These are phyloP conservation scores for Aspergillus nomiae DNA, from an alignment of 2,329 filamentous ascomycete genomes.

Conservation along the genomic window DNA sequence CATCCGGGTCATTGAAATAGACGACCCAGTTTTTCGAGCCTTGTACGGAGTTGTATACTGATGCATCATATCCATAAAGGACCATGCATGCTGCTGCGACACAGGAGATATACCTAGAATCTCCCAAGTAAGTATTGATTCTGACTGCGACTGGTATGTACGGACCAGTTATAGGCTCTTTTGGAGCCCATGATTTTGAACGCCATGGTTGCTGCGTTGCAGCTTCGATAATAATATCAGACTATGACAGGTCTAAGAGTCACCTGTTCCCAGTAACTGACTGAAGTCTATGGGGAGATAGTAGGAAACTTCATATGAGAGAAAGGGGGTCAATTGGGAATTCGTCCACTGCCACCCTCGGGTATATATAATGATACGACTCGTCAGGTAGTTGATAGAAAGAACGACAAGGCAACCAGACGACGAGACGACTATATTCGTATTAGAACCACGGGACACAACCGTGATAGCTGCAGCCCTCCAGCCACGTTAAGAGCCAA, in stretches of 20 bases:
- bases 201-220: slow-evolving; percentile 21
- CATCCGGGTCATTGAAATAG: slow-evolving; percentile 57
- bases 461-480: slow-evolving; percentile 1
- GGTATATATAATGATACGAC: neutral
- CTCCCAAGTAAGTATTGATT: neutral
- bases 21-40: slow-evolving; percentile 66
- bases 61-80: slow-evolving; percentile 73
- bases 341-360: neutral
- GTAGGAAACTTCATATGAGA: neutral
- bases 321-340: neutral
- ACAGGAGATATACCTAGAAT: slow-evolving; percentile 63
- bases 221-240: neutral
- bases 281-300: neutral
- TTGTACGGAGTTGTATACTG: slow-evolving; percentile 72
- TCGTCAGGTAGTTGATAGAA: slow-evolving; percentile 2
- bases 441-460: slow-evolving; percentile 13
- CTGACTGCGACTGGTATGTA: neutral
- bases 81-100: slow-evolving; percentile 75
- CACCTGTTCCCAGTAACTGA: neutral
- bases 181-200: slow-evolving; percentile 25
- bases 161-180: slow-evolving; percentile 36
- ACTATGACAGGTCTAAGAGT: neutral
- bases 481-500: slow-evolving; percentile 10
- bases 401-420: neutral
- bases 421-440: slow-evolving; percentile 16